Percentiles rank a stretch among this genome's conserved stretches.
Conservation (phyloP, 345 rosid genomes). For the Eucalyptus sideroxylon region DNA sequence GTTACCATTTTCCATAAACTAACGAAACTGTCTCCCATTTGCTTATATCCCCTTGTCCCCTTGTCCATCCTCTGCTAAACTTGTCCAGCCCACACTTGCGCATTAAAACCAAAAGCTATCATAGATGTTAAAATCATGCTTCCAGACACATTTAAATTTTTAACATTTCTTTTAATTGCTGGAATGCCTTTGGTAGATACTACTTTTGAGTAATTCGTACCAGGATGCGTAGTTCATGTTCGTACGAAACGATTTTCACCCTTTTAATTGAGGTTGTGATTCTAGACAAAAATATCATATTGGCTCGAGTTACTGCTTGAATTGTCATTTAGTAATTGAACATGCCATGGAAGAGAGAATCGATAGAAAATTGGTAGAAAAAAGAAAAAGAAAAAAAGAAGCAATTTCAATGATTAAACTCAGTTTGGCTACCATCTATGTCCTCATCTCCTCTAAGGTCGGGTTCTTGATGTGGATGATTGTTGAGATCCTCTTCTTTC, state of each 20-base stretch:
- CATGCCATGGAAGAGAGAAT: background rate
- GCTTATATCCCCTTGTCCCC: too few relatives aligned
- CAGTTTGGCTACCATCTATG: background rate
- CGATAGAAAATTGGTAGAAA: too few relatives aligned
- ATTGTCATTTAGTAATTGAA: background rate
- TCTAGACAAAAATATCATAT: background rate
- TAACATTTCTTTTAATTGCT: background rate
- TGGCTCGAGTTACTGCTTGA: background rate
- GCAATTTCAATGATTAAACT: background rate
- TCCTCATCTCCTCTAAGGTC: background rate
- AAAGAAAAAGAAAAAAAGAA: too few relatives aligned
- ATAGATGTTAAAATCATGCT: too few relatives aligned
- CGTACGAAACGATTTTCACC: accelerated
- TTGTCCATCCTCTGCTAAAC: too few relatives aligned
- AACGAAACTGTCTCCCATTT: too few relatives aligned
- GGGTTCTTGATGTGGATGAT: background rate
- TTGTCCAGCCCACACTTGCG: too few relatives aligned
- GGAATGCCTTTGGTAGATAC: background rate
- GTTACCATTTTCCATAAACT: too few relatives aligned
- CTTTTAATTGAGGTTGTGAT: background rate
- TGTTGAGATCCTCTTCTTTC: background rate
- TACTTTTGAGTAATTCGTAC: background rate
- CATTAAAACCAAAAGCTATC: too few relatives aligned
- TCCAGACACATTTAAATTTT: too few relatives aligned
- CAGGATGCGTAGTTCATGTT: background rate